phyloP scores from a whole-genome alignment of 1,284 basidiomycete species.

The Neonothopanus nambi region DNA sequence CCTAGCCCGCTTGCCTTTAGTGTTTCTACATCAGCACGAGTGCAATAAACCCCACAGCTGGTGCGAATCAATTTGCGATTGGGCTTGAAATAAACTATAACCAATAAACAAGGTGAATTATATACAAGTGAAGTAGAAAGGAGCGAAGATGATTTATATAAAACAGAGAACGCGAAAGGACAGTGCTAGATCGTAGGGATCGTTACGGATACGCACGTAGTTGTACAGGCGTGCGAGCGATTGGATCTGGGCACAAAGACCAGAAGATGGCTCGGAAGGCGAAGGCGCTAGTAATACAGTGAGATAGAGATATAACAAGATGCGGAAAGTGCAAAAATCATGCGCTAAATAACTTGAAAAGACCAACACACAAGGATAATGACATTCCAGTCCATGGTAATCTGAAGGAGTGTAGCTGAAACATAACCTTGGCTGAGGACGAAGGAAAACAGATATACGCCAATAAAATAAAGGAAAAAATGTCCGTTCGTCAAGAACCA shows the following conservation, averaged over 20 bases:
- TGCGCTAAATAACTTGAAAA: neutral
- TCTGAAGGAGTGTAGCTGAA: slow-evolving; percentile 13
- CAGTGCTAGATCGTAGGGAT: neutral
- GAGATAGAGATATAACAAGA: neutral
- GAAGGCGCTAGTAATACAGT: slow-evolving; percentile 7
- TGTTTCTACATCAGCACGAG: too few relatives aligned
- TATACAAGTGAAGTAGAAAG: slow-evolving; percentile 5
- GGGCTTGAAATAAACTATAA: too few relatives aligned
- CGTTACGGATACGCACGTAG: neutral
- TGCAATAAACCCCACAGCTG: too few relatives aligned
- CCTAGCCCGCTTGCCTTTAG: too few relatives aligned
- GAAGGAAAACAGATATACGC: neutral
- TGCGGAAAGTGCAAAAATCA: neutral
- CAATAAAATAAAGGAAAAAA: neutral
- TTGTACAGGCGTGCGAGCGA: neutral
- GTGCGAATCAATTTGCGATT: too few relatives aligned
- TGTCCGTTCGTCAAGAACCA: too few relatives aligned
- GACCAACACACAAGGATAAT: neutral
- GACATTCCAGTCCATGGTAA: slow-evolving; percentile 7
- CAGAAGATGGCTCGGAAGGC: neutral
- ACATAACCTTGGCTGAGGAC: neutral
- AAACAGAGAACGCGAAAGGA: slow-evolving; percentile 9
- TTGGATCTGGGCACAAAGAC: neutral
- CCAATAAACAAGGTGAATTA: too few relatives aligned
- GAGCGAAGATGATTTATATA: slow-evolving; percentile 1